Evolutionary conservation across 2,329 filamentous ascomycete genomes (phyloP), one percentile per base, ranked within the genome.

Genomic region (Aspergillus terreus): DNA sequence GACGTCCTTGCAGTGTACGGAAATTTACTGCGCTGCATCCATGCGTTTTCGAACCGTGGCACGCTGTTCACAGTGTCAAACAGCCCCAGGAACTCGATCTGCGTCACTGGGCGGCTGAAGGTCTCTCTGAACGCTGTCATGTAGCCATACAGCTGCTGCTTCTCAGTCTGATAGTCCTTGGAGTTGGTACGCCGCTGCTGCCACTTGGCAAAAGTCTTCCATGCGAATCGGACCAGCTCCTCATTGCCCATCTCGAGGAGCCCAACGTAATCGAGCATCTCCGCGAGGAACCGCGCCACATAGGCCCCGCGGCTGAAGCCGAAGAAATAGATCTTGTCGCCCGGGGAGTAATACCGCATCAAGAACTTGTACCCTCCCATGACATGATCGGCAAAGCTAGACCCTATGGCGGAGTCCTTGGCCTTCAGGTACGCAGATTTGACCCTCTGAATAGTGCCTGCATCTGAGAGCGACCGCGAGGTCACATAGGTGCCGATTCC

Each of bases 11-110:
- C 23, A 9, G 44, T 36, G 21, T 46, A 41, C 19, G 17, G 41
- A 7, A 42, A 38, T 32, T 44, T 5, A 27, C 80, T 87, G 19
- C 88, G 81, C 63, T 88, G 82, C 85, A 92, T 91, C 70, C 71
- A 76, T 3, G 75, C 77, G 49, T 75, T 80, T 67, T 92, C 88
- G 52, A 92, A 92, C 3, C 81, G 78, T 1, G 87, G 86, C 0
- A 91, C 86, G 4, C 84, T 88, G 61, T 91, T 91, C 54, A 92
- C 88, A 0, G 87, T 90, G 59, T 92, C 88, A 55, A 92, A 92
- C 0, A 92, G 76, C 0, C 88, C 88, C 0, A 92, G 73, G 58
- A 92, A 91, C 1, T 80, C 78, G 53, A 92, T 88, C 0, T 85
- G 78, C 10, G 82, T 78, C 1, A 91, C 84, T 0, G 87, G 87